These are phyloP conservation scores for Rhamnella rubrinervis DNA, from an alignment of 331 rosid genomes.

Conservation along the genomic window DNA sequence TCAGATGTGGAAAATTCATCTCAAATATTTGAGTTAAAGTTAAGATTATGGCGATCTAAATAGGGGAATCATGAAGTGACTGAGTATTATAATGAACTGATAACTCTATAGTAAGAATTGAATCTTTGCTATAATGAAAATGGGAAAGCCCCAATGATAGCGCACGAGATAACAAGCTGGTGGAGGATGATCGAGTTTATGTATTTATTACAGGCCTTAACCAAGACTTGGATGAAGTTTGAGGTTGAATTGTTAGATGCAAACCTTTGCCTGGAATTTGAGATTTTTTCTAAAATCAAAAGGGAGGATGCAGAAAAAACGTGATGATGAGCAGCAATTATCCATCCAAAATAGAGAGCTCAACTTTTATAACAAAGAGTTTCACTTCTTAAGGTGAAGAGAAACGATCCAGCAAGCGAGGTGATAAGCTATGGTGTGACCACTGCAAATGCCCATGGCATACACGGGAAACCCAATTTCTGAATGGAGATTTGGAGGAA, in stretches of 20 bases:
- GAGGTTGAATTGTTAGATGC: not conserved
- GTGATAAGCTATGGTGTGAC: not conserved
- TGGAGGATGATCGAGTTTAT: not conserved
- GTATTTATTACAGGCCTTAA: not conserved
- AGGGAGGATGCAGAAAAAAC: not conserved
- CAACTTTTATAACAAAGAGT: not conserved
- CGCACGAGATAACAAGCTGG: not conserved
- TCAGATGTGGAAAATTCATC: slow-evolving; percentile 1
- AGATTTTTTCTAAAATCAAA: no score
- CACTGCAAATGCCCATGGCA: slow-evolving; percentile 4
- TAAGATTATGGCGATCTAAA: not conserved
- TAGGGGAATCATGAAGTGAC: slow-evolving; percentile 7
- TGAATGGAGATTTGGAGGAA: no score
- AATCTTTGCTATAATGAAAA: slow-evolving; percentile 1
- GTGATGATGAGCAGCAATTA: not conserved
- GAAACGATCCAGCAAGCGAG: no score
- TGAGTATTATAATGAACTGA: not conserved
- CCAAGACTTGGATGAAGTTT: not conserved
- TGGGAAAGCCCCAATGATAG: not conserved
- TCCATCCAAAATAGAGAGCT: not conserved
- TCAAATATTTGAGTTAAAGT: slow-evolving; percentile 9
- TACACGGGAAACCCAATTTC: not conserved
- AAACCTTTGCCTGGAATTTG: no score
- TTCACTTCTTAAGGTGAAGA: not conserved
- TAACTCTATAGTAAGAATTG: slow-evolving; percentile 1